Conservation (phyloP, 2,329 filamentous ascomycete genomes). For the Diplodia scrobiculata region DNA sequence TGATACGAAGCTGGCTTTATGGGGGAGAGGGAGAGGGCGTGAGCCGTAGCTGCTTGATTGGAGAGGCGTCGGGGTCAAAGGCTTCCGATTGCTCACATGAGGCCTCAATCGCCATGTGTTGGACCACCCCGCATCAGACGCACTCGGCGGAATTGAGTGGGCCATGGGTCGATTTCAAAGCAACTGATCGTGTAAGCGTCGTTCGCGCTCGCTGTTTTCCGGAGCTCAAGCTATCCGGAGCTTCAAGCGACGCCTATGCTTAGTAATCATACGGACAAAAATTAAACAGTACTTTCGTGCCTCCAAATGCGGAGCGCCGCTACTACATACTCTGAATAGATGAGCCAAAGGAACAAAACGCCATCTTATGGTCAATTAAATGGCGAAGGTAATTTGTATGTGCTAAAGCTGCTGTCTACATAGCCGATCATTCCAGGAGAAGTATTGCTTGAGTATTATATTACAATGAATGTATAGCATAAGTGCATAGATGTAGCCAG, state of each 20-base stretch:
- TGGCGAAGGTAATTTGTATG: not conserved
- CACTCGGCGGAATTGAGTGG: not conserved
- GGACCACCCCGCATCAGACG: not conserved
- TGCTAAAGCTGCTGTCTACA: not conserved
- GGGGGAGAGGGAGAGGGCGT: not conserved
- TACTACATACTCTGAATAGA: not conserved
- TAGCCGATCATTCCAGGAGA: not conserved
- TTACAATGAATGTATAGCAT: slow-evolving; percentile 18
- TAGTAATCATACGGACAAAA: not conserved
- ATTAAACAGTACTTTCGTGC: not conserved
- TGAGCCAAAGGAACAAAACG: not conserved
- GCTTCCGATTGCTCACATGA: not conserved
- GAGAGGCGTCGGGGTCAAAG: not conserved
- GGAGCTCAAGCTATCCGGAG: not conserved
- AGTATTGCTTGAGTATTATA: not conserved
- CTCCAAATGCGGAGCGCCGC: not conserved
- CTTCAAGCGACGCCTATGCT: not conserved
- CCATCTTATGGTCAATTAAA: not conserved
- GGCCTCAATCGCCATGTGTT: not conserved
- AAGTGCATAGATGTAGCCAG: not conserved
- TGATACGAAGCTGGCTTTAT: not conserved
- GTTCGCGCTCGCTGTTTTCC: not conserved
- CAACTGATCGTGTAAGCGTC: slow-evolving; percentile 4
- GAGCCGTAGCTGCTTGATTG: not conserved
- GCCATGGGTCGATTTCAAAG: slow-evolving; percentile 2